These are phyloP conservation scores for Stagonosporopsis chrysanthemi DNA, from an alignment of 2,329 filamentous ascomycete species.

Conservation along the genomic window DNA sequence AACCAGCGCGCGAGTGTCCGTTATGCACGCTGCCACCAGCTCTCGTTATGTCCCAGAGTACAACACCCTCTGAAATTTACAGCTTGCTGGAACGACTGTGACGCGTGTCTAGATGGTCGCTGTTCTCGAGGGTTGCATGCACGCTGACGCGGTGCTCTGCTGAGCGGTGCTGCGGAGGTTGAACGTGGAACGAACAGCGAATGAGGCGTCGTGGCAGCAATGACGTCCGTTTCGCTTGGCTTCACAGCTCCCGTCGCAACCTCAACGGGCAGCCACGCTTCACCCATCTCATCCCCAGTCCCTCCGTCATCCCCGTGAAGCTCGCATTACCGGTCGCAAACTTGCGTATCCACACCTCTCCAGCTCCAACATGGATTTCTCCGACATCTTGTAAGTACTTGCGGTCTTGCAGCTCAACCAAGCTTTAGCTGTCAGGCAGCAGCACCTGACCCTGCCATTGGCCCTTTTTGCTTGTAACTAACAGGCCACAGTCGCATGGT, in stretches of 20 bases:
- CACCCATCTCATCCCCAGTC: slow-evolving; percentile 11
- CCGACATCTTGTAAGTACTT: slow-evolving; percentile 81
- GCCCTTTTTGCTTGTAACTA: slow-evolving; percentile 9
- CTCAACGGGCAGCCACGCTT: slow-evolving; percentile 9
- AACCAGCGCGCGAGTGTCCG: background rate
- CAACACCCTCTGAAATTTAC: background rate
- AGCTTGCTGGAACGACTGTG: background rate
- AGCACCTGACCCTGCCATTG: slow-evolving; percentile 18
- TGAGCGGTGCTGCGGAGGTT: background rate
- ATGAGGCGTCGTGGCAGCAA: slow-evolving; percentile 7
- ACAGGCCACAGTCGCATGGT: slow-evolving; percentile 77
- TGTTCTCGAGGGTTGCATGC: background rate
- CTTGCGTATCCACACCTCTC: slow-evolving; percentile 45
- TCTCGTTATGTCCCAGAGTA: background rate
- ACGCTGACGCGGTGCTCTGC: background rate
- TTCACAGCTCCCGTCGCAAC: slow-evolving; percentile 15
- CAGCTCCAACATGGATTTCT: slow-evolving; percentile 77
- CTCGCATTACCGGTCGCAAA: slow-evolving; percentile 28
- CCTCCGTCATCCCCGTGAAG: slow-evolving; percentile 2
- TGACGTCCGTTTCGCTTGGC: slow-evolving; percentile 21
- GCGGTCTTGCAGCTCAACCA: slow-evolving; percentile 14
- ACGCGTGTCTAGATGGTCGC: background rate
- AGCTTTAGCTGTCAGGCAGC: slow-evolving; percentile 30
- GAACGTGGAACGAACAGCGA: slow-evolving; percentile 1
- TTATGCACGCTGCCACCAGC: background rate